A percentile compares a stretch with the other conserved stretches of the same genome.
These are phyloP conservation scores for Populus simonii DNA, from an alignment of 345 rosid genomes.

Conservation along the genomic window DNA sequence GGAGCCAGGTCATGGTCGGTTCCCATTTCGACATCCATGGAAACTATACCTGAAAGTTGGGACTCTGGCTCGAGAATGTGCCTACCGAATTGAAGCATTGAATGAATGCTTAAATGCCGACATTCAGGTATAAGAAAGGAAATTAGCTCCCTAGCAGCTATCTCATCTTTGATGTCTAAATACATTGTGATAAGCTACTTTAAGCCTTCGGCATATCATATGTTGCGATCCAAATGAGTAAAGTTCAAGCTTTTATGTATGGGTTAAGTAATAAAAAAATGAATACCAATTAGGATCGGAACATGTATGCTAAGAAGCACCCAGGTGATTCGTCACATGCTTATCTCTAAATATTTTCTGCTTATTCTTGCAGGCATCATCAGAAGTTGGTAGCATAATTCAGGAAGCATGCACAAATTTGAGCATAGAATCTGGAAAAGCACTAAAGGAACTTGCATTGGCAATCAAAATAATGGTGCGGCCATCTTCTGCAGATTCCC, in stretches of 20 bases:
- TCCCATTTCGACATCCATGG: conserved; percentile 78
- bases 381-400: conserved; percentile 31
- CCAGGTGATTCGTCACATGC: not conserved
- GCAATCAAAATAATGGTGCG: conserved; percentile 45
- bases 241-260: not conserved
- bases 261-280: not conserved
- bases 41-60: conserved; percentile 59
- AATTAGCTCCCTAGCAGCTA: not conserved
- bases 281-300: not conserved
- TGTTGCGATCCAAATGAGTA: not conserved
- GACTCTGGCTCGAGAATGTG: conserved; percentile 50
- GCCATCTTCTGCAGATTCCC: conserved; percentile 36
- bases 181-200: not conserved
- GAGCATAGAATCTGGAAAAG: conserved; percentile 51
- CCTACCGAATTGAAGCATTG: conserved; percentile 58
- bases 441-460: conserved; percentile 51
- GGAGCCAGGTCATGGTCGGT: conserved; percentile 83
- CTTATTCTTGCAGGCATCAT: conserved; percentile 38
- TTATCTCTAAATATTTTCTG: not conserved
- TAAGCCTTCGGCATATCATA: not conserved
- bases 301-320: too few species aligned
- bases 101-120: conserved; percentile 44
- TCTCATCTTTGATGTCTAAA: not conserved
- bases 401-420: conserved; percentile 43
- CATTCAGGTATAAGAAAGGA: conserved; percentile 31